Percentiles rank a stretch among this genome's conserved stretches.
Evolutionary conservation across 1,139 yeast genomes (phyloP).

Genomic region (Diutina siamensis): DNA sequence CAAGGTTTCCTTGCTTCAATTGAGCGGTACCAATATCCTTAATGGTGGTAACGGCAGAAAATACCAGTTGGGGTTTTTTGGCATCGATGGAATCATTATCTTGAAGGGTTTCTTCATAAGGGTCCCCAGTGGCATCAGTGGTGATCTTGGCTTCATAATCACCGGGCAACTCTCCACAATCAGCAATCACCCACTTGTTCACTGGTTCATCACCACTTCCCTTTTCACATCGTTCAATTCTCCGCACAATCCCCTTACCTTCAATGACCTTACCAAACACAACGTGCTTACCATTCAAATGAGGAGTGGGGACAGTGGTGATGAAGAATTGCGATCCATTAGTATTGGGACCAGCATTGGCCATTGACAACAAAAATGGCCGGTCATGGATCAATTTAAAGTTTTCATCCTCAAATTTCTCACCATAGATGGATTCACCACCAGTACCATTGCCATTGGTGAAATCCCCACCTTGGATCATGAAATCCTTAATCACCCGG

Average conservation of each 20-base stretch:
- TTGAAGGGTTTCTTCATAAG: slow-evolving; percentile 63
- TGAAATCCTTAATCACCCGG: slow-evolving; percentile 12
- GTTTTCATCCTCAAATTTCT: slow-evolving; percentile 12
- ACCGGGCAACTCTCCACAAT: slow-evolving; percentile 22
- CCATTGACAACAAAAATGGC: slow-evolving; percentile 12
- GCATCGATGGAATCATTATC: slow-evolving; percentile 63
- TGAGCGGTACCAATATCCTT: slow-evolving; percentile 71
- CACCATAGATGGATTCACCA: slow-evolving; percentile 12
- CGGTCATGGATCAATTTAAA: slow-evolving; percentile 11
- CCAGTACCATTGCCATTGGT: slow-evolving; percentile 12
- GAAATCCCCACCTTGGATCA: slow-evolving; percentile 13
- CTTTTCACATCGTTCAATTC: slow-evolving; percentile 11
- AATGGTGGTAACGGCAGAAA: slow-evolving; percentile 52
- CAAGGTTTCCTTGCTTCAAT: slow-evolving; percentile 53
- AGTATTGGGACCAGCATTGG: slow-evolving; percentile 12
- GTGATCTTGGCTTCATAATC: slow-evolving; percentile 38
- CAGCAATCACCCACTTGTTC: slow-evolving; percentile 11
- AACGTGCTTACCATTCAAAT: slow-evolving; percentile 13
- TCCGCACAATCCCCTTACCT: slow-evolving; percentile 11
- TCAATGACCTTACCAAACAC: slow-evolving; percentile 13
- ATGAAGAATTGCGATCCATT: slow-evolving; percentile 13
- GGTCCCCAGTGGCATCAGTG: slow-evolving; percentile 53
- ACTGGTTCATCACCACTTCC: slow-evolving; percentile 14
- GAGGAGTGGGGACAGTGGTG: slow-evolving; percentile 13
- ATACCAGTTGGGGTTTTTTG: slow-evolving; percentile 49